Evolutionary conservation across 768 basidiomycete species (phyloP), one percentile per base, ranked within the genome.

Genomic region (Suillus subluteus): DNA sequence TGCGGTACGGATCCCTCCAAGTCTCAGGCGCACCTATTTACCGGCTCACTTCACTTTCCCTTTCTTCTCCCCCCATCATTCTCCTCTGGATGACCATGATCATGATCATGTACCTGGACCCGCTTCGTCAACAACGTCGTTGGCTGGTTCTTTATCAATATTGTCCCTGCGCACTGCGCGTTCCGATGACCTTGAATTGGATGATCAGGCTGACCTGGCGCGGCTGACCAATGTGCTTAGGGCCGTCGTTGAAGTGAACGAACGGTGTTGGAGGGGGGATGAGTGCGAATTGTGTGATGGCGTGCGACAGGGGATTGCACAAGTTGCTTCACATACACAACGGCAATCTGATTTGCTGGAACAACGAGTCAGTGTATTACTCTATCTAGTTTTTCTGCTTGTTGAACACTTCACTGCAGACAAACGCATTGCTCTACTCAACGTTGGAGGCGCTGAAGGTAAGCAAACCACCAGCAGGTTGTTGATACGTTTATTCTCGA

Each of bases 371-470:
- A 70, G 88, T 79, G 12, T 35, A n/a, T 37, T 15, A 7, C 35
- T 48, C 30, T 62, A 62, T 26, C 18, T 30, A 11, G 18, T 54
- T 50, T 40, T 30, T 63, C 37, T 61, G 66, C 26, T 21, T 1
- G 41, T 66, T 73, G 37, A 73, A 32, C 32, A 40, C 13, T 32
- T 56, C 30, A 15, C 35, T 65, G 23, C 65, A 94, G 93, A 88
- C 90, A 5, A 84, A 87, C 9, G 75, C 79, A 8, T 74, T 93
- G 56, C 75, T 91, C 59, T 86, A 89, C 68, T 88, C 85, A 8
- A 92, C 91, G 1, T 79, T 95, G 35, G 94, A 95, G 74, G 82
- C 87, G 32, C 74, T 95, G 69, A 95, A 94, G 86, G 92, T 91
- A 66, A 71, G 62, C 66, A 58, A 59, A 23, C 48, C 66, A 70